Evolutionary conservation across 805 yeast species (phyloP).

Genomic region (Helenozyma baotianmanensis): DNA sequence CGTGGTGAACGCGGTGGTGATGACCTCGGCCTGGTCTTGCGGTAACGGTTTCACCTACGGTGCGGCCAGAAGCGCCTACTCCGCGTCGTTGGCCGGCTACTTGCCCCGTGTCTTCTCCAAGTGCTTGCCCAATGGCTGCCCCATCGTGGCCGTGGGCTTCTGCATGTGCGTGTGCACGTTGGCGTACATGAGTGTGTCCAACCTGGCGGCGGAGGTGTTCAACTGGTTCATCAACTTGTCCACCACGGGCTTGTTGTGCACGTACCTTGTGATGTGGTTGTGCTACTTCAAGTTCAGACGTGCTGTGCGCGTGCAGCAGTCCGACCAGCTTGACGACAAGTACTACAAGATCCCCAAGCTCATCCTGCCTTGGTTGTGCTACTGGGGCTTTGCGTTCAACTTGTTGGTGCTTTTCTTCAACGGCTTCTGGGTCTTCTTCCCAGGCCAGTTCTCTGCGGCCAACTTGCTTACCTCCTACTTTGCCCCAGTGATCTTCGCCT

Average conservation of each 20-base stretch:
- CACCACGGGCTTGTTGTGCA: conserved; percentile 62
- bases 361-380: conserved; percentile 11
- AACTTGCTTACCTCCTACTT: conserved; percentile 35
- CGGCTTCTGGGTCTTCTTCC: conserved; percentile 41
- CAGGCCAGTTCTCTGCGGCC: conserved; percentile 29
- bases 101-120: conserved; percentile 63
- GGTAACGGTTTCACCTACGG: conserved; percentile 34
- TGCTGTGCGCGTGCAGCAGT: conserved; percentile 31
- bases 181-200: conserved; percentile 39
- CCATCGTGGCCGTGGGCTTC: conserved; percentile 51
- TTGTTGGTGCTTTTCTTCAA: conserved; percentile 28
- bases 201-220: conserved; percentile 57
- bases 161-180: conserved; percentile 34
- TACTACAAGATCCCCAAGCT: conserved; percentile 13
- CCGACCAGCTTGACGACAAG: conserved; percentile 22
- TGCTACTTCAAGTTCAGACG: conserved; percentile 41
- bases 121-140: conserved; percentile 67
- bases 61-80: conserved; percentile 35
- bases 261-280: conserved; percentile 56
- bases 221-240: conserved; percentile 66
- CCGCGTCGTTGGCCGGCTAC: conserved; percentile 82
- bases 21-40: conserved; percentile 35
- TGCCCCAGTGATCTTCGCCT: conserved; percentile 43
- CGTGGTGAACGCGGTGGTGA: conserved; percentile 29
- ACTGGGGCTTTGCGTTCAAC: conserved; percentile 19